Evolutionary conservation across 176 grass and related monocot species (phyloP).

Genomic region (Cenchrus fungigraminus): DNA sequence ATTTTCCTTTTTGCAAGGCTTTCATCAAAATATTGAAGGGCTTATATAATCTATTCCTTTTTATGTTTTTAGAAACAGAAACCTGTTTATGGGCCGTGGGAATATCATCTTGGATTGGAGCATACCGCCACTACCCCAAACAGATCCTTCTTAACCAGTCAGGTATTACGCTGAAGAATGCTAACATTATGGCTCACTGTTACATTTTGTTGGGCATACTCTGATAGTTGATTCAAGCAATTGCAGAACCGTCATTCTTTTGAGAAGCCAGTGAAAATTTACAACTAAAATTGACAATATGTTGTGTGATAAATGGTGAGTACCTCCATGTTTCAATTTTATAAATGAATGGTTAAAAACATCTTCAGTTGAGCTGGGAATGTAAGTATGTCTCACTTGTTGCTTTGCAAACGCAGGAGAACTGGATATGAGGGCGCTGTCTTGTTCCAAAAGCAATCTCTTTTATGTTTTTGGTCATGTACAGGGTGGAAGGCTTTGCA

Average conservation of each 20-base stretch:
- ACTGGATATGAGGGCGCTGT: background rate
- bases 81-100: constrained; percentile 73
- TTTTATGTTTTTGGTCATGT: constrained; percentile 32
- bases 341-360: constrained; percentile 18
- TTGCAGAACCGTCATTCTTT: constrained; percentile 75
- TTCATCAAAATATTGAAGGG: background rate
- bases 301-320: constrained; percentile 15
- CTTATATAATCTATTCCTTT: constrained; percentile 8
- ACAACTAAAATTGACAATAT: constrained; percentile 50
- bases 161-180: constrained; percentile 48
- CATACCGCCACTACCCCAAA: constrained; percentile 61
- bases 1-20: background rate
- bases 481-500: constrained; percentile 30
- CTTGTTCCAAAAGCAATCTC: constrained; percentile 1
- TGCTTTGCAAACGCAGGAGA: background rate
- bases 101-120: constrained; percentile 71
- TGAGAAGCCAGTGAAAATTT: constrained; percentile 84
- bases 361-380: background rate
- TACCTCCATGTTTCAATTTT: background rate
- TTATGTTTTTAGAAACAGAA: constrained; percentile 39
- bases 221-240: constrained; percentile 4
- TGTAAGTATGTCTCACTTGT: background rate
- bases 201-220: background rate
- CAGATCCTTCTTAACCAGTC: constrained; percentile 55
- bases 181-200: background rate